These are phyloP conservation scores for Tephrocybe sp. DNA, from an alignment of 768 basidiomycete species.

Conservation along the genomic window DNA sequence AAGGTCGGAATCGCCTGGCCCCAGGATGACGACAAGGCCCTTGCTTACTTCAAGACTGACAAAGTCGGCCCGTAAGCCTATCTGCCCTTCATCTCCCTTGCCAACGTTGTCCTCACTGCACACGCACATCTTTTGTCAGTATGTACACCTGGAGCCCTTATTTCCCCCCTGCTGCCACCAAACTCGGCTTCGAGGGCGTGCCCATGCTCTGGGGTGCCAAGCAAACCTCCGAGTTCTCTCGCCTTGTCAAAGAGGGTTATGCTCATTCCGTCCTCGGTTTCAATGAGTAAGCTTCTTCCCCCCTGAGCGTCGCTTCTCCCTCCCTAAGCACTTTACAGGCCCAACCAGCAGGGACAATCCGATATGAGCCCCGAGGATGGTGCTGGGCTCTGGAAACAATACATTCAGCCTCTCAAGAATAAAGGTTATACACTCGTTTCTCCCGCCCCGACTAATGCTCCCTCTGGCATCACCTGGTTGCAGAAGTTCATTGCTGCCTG, in stretches of 20 bases:
- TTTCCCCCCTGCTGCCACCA: conserved; percentile 36
- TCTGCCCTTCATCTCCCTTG: not conserved
- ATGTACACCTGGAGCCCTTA: conserved; percentile 69
- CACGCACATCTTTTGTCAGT: conserved; percentile 20
- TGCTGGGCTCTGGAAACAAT: conserved; percentile 54
- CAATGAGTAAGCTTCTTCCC: conserved; percentile 65
- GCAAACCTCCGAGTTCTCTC: conserved; percentile 46
- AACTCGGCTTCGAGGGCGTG: conserved; percentile 50
- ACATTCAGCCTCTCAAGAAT: conserved; percentile 55
- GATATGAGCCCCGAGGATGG: conserved; percentile 52
- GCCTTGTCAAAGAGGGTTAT: conserved; percentile 47
- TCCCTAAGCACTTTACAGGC: conserved; percentile 42
- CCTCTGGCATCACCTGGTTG: conserved; percentile 64
- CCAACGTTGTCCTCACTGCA: not conserved
- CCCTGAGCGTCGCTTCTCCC: not conserved
- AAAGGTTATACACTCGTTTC: conserved; percentile 58
- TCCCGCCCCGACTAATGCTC: conserved; percentile 66
- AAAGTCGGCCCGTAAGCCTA: conserved; percentile 40
- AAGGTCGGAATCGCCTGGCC: conserved; percentile 74
- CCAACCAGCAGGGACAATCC: conserved; percentile 61
- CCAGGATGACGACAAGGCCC: conserved; percentile 45
- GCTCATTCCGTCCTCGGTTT: conserved; percentile 50
- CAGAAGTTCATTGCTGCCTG: conserved; percentile 53
- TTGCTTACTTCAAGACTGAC: conserved; percentile 48
- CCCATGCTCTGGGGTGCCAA: conserved; percentile 73